Conservation (phyloP, 768 basidiomycete genomes). For the Polyporus arcularius region DNA sequence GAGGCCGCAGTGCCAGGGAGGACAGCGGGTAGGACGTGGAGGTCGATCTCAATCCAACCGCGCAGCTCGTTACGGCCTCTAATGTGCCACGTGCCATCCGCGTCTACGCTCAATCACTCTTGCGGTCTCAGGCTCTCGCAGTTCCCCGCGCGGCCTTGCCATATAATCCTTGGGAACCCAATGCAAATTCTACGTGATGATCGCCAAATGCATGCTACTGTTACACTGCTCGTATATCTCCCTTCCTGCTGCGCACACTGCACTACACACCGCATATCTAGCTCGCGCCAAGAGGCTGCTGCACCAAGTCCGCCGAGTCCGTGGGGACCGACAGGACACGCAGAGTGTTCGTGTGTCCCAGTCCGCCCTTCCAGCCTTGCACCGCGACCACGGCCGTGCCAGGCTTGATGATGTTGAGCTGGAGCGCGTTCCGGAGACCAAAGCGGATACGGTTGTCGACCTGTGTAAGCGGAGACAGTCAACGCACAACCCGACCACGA, state of each 20-base stretch:
- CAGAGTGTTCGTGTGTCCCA: conserved; percentile 93
- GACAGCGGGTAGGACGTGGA: conserved; percentile 3
- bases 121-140: background rate
- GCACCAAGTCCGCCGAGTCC: conserved; percentile 73
- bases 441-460: conserved; percentile 90
- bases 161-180: background rate
- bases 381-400: conserved; percentile 91
- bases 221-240: conserved; percentile 18
- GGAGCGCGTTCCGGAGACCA: conserved; percentile 82
- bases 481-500: background rate
- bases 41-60: conserved; percentile 1
- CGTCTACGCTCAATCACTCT: background rate
- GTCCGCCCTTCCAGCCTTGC: conserved; percentile 99
- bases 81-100: conserved; percentile 13
- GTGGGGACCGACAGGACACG: conserved; percentile 84
- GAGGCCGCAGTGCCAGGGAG: background rate
- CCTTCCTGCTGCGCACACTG: background rate
- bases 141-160: background rate
- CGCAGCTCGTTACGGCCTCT: background rate
- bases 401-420: conserved; percentile 82
- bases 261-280: background rate
- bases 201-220: conserved; percentile 13
- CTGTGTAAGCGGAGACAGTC: conserved; percentile 35
- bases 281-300: conserved; percentile 56
- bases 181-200: conserved; percentile 1